Evolutionary conservation across 2,329 filamentous ascomycete genomes (phyloP).

Genomic region (Neophaeococcomyces mojaviensis): DNA sequence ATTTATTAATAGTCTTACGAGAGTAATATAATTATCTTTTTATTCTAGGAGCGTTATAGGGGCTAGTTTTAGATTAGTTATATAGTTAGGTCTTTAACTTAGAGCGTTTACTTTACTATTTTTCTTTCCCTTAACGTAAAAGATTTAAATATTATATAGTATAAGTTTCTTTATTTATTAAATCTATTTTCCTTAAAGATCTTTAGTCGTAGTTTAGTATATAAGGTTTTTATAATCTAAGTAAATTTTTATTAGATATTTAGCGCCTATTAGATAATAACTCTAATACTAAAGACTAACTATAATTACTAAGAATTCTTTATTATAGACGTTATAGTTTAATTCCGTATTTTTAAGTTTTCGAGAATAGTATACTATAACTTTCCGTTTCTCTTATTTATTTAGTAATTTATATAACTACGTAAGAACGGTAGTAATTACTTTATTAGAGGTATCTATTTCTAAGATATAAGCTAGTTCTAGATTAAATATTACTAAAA

Average conservation of each 20-base stretch:
- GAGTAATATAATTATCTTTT: conserved; percentile 6
- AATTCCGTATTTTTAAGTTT: conserved; percentile 10
- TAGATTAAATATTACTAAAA: too few species aligned
- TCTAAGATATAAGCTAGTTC: too few species aligned
- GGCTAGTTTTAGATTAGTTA: conserved; percentile 5
- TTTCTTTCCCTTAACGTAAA: conserved; percentile 12
- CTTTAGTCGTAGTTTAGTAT: conserved; percentile 15
- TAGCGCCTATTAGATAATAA: conserved; percentile 16
- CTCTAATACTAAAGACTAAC: conserved; percentile 15
- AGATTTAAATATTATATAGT: conserved; percentile 14
- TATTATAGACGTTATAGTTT: too few species aligned
- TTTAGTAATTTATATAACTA: conserved; percentile 8
- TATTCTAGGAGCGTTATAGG: neutral
- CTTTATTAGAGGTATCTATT: conserved; percentile 12
- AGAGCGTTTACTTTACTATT: conserved; percentile 14
- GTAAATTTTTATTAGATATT: conserved; percentile 16
- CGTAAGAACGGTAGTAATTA: conserved; percentile 8
- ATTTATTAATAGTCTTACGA: neutral
- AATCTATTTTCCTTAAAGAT: conserved; percentile 11
- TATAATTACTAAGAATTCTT: too few species aligned
- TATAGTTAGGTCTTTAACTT: conserved; percentile 13
- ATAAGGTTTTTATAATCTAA: too few species aligned
- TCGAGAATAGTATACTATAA: conserved; percentile 11
- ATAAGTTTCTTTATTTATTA: conserved; percentile 4
- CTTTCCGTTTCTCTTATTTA: conserved; percentile 8